These are phyloP conservation scores for Ogataea nitratoaversa DNA, from an alignment of 805 yeast genomes.

Conservation along the genomic window DNA sequence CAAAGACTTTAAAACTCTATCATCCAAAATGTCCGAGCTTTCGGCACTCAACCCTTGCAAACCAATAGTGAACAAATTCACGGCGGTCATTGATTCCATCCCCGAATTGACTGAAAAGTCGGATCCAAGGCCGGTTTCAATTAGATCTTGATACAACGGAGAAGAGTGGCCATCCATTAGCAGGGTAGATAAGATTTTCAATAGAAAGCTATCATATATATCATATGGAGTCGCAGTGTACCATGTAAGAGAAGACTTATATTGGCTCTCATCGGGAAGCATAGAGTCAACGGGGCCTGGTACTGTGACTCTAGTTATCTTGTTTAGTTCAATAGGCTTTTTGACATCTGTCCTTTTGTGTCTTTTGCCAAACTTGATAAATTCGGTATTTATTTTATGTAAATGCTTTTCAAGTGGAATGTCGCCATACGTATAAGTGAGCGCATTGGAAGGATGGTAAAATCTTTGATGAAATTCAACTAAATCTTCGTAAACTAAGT, in stretches of 20 bases:
- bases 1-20: conserved; percentile 44
- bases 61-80: conserved; percentile 79
- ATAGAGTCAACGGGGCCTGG: conserved; percentile 83
- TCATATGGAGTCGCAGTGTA: conserved; percentile 69
- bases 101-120: conserved; percentile 90
- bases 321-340: conserved; percentile 44
- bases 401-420: conserved; percentile 62
- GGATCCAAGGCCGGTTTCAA: conserved; percentile 79
- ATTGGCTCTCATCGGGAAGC: conserved; percentile 61
- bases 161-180: conserved; percentile 90
- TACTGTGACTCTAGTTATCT: conserved; percentile 33
- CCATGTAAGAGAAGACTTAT: conserved; percentile 86
- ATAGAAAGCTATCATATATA: conserved; percentile 63
- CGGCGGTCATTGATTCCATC: conserved; percentile 73
- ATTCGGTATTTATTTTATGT: conserved; percentile 47
- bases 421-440: conserved; percentile 83
- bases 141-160: conserved; percentile 78
- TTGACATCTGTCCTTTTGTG: conserved; percentile 27
- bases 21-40: conserved; percentile 44
- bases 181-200: conserved; percentile 66
- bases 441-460: conserved; percentile 89
- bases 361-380: conserved; percentile 51
- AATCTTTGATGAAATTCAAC: conserved; percentile 67
- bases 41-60: conserved; percentile 64
- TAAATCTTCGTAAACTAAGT: conserved; percentile 68